These are phyloP conservation scores for Neurospora sp. DNA, from an alignment of 495 filamentous ascomycete genomes.

Conservation along the genomic window DNA sequence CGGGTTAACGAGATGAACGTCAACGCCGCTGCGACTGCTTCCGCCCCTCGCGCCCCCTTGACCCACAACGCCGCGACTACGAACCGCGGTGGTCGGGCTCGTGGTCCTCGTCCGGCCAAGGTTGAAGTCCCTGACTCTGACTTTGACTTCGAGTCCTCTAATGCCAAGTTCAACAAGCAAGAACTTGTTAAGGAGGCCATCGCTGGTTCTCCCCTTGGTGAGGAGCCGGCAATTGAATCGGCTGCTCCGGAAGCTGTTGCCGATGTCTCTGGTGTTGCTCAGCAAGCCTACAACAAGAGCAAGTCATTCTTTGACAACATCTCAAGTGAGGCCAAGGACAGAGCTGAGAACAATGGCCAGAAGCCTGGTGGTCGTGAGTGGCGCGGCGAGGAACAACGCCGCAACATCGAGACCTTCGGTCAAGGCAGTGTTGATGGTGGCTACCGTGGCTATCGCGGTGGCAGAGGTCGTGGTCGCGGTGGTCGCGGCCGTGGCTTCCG, in stretches of 20 bases:
- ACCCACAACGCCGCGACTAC: constrained; percentile 23
- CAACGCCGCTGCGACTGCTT: constrained; percentile 31
- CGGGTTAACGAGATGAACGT: constrained; percentile 84
- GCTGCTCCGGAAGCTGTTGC: constrained; percentile 20
- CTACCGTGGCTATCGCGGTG: constrained; percentile 65
- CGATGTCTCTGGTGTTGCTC: constrained; percentile 25
- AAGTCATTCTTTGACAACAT: constrained; percentile 96
- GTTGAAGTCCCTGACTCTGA: constrained; percentile 82
- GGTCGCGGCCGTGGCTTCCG: constrained; percentile 42
- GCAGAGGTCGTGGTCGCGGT: constrained; percentile 60
- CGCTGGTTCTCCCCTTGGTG: constrained; percentile 60
- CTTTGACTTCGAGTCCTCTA: constrained; percentile 86
- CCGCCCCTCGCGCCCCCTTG: background rate
- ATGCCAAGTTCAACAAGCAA: constrained; percentile 97
- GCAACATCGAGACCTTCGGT: constrained; percentile 98
- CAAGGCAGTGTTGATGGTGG: constrained; percentile 87
- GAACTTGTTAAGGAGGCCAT: constrained; percentile 88
- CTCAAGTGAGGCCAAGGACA: constrained; percentile 81
- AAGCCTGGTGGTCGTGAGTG: constrained; percentile 80
- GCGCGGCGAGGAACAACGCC: constrained; percentile 83
- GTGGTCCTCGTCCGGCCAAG: constrained; percentile 48
- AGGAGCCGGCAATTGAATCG: constrained; percentile 33
- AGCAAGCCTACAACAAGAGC: constrained; percentile 66
- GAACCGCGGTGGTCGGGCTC: constrained; percentile 44
- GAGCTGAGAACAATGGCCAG: constrained; percentile 57